phyloP scores from a whole-genome alignment of 169 alveolate species.

The Eimeria acervulina region DNA sequence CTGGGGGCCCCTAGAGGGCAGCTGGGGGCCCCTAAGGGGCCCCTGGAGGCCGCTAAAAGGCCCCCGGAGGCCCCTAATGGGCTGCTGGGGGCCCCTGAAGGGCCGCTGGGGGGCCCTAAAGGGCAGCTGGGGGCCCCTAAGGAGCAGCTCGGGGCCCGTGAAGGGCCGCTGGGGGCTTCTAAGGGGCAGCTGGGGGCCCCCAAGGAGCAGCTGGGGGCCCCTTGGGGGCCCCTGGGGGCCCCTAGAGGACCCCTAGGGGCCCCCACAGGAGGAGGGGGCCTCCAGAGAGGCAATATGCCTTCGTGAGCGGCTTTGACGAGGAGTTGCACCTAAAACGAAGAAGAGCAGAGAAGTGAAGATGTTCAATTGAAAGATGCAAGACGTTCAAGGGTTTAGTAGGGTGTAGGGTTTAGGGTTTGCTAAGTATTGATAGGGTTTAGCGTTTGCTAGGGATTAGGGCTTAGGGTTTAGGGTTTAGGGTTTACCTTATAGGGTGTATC shows the following conservation, averaged over 20 bases:
- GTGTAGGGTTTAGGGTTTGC: too few species aligned
- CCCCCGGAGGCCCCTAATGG: too few species aligned
- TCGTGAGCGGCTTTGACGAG: neutral
- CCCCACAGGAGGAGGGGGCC: neutral
- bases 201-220: too few species aligned
- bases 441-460: neutral
- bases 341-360: neutral
- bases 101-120: too few species aligned
- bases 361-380: neutral
- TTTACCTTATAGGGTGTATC: neutral
- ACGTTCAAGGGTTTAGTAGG: neutral
- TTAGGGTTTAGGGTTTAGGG: conserved; percentile 28
- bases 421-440: neutral
- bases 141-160: neutral
- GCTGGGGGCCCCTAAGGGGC: too few species aligned
- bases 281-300: neutral
- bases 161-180: neutral
- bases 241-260: neutral
- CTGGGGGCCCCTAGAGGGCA: too few species aligned
- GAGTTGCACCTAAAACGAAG: neutral
- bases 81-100: too few species aligned
- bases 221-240: too few species aligned
- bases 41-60: too few species aligned
- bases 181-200: neutral
- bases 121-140: neutral